These are phyloP conservation scores for Tylopilus plumbeoviolaceoides DNA, from an alignment of 768 basidiomycete genomes.

Conservation along the genomic window DNA sequence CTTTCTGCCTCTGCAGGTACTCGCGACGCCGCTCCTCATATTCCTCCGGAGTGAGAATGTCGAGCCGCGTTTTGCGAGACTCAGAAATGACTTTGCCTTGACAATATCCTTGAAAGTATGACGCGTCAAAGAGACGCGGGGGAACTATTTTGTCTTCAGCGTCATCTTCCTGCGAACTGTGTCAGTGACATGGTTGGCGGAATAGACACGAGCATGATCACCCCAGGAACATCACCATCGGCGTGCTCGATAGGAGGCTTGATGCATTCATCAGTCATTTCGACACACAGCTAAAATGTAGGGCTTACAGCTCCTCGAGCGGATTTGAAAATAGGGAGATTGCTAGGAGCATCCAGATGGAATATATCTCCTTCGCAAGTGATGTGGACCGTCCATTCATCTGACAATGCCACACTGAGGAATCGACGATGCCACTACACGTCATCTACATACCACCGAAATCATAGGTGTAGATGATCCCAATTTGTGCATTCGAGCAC, in stretches of 20 bases:
- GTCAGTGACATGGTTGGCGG: not conserved
- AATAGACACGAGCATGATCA: not conserved
- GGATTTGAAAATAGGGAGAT: constrained; percentile 17
- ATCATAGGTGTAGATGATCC: constrained; percentile 26
- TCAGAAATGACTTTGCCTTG: constrained; percentile 21
- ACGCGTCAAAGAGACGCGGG: constrained; percentile 14
- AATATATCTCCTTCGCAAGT: constrained; percentile 18
- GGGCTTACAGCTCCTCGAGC: constrained; percentile 22
- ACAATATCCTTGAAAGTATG: constrained; percentile 25
- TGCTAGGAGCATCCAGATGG: constrained; percentile 9
- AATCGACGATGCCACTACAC: not conserved
- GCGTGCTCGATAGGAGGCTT: constrained; percentile 24
- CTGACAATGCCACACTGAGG: constrained; percentile 4
- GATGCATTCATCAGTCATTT: not conserved
- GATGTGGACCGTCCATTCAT: constrained; percentile 27
- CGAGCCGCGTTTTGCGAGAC: constrained; percentile 18
- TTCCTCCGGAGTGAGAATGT: constrained; percentile 21
- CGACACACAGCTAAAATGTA: not conserved
- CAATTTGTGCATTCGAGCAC: constrained; percentile 21
- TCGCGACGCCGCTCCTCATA: constrained; percentile 3
- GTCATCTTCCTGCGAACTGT: constrained; percentile 16
- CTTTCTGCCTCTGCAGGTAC: constrained; percentile 5
- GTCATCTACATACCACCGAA: constrained; percentile 7
- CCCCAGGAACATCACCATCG: not conserved
- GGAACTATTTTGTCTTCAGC: constrained; percentile 22